Percentiles rank a stretch among this genome's conserved stretches.
phyloP scores from a whole-genome alignment of 73 alveolate genomes.

The Breviolum minutum region DNA sequence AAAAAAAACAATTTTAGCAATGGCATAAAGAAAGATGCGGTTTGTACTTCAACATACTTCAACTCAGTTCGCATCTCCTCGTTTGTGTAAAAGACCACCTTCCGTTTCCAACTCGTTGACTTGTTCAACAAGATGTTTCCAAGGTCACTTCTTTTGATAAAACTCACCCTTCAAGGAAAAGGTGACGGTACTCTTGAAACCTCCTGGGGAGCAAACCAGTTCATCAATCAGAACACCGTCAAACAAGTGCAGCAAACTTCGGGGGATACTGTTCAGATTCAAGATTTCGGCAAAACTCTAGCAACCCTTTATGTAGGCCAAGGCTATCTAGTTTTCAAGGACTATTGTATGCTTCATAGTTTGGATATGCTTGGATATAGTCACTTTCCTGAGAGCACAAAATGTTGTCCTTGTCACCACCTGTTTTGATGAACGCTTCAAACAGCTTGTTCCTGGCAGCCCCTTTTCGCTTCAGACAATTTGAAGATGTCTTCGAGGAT shows the following conservation, averaged over 20 bases:
- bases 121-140: neutral
- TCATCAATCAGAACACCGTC: neutral
- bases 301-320: too few relatives aligned
- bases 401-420: constrained; percentile 31
- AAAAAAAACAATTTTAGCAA: neutral
- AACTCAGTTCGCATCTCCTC: constrained; percentile 8
- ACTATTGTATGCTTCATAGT: too few relatives aligned
- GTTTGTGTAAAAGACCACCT: constrained; percentile 11
- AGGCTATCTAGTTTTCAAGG: too few relatives aligned
- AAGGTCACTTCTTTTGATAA: neutral
- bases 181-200: neutral
- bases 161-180: neutral
- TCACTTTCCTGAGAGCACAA: neutral
- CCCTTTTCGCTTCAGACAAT: constrained; percentile 5
- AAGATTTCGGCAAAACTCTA: too few relatives aligned
- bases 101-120: neutral
- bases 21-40: neutral
- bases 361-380: too few relatives aligned
- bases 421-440: constrained; percentile 28
- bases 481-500: neutral
- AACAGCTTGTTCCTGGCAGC: constrained; percentile 1
- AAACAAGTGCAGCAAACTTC: neutral
- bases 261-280: too few relatives aligned
- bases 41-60: neutral
- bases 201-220: neutral